These are phyloP conservation scores for Phytophthora nicotianae DNA, from an alignment of 352 stramenopile species.

Conservation along the genomic window DNA sequence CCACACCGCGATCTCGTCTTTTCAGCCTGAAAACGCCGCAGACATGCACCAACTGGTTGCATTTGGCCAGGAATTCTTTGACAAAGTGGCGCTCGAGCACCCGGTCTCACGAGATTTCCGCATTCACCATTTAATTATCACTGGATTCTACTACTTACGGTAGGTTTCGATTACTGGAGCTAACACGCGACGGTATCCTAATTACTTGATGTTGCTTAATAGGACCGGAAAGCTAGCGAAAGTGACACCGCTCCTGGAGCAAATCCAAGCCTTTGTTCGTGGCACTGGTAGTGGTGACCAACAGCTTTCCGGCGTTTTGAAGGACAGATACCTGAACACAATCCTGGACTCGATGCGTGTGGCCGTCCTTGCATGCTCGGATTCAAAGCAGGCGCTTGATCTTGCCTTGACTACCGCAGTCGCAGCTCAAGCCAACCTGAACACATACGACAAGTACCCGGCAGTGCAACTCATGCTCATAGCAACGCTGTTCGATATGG, in stretches of 20 bases:
- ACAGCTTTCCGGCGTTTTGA: constrained; percentile 15
- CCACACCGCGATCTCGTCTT: constrained; percentile 56
- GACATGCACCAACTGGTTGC: constrained; percentile 47
- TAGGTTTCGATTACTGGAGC: constrained; percentile 16
- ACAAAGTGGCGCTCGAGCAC: constrained; percentile 29
- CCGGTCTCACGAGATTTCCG: constrained; percentile 40
- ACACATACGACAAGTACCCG: constrained; percentile 38
- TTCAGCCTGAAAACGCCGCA: constrained; percentile 24
- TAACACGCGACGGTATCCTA: background rate
- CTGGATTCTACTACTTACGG: constrained; percentile 61
- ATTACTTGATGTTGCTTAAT: constrained; percentile 10
- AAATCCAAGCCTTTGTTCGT: constrained; percentile 38
- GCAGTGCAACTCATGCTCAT: constrained; percentile 57
- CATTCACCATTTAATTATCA: constrained; percentile 65
- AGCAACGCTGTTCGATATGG: constrained; percentile 70
- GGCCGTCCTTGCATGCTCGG: constrained; percentile 40
- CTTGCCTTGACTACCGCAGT: constrained; percentile 63
- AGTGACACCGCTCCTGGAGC: constrained; percentile 46
- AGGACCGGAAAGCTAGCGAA: constrained; percentile 55
- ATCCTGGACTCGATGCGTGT: constrained; percentile 61
- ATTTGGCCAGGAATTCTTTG: constrained; percentile 56
- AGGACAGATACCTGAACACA: constrained; percentile 54
- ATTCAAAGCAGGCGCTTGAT: constrained; percentile 49
- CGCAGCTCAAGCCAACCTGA: constrained; percentile 54
- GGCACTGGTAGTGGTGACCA: constrained; percentile 9